These are phyloP conservation scores for Naganishia vishniacii DNA, from an alignment of 768 basidiomycete genomes.

Conservation along the genomic window DNA sequence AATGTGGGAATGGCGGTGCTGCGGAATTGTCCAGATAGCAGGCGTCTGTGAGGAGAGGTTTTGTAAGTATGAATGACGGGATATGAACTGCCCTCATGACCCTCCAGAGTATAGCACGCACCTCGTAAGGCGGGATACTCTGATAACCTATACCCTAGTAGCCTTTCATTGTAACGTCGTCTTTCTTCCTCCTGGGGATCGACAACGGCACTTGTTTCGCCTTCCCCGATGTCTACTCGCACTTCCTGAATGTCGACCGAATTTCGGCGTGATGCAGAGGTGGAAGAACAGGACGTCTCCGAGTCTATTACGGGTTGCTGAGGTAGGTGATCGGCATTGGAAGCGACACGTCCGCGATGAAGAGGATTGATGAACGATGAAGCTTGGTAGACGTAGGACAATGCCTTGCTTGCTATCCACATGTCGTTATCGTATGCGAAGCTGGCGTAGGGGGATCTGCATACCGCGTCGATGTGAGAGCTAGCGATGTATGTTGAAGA, in stretches of 20 bases:
- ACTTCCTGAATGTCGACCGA: neutral
- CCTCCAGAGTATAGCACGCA: neutral
- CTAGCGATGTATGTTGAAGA: no score
- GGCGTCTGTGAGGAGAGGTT: neutral
- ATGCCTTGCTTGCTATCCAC: constrained; percentile 19
- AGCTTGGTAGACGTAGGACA: neutral
- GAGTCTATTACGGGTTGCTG: neutral
- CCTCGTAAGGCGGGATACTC: constrained; percentile 31
- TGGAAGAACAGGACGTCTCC: constrained; percentile 15
- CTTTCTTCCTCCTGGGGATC: neutral
- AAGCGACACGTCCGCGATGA: neutral
- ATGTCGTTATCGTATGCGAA: neutral
- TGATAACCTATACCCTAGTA: neutral
- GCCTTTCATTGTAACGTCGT: constrained; percentile 15
- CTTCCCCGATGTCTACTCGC: neutral
- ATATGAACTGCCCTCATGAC: no score
- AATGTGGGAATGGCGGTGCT: constrained; percentile 30
- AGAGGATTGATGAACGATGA: neutral
- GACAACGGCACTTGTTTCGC: neutral
- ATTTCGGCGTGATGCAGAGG: neutral
- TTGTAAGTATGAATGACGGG: neutral
- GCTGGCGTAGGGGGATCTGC: neutral
- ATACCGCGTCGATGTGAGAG: no score
- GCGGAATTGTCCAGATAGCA: constrained; percentile 36
- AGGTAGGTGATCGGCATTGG: neutral